A percentile compares a stretch with the other conserved stretches of the same genome.
phyloP scores from a whole-genome alignment of 352 stramenopile species.

The Globisporangium spinosum region DNA sequence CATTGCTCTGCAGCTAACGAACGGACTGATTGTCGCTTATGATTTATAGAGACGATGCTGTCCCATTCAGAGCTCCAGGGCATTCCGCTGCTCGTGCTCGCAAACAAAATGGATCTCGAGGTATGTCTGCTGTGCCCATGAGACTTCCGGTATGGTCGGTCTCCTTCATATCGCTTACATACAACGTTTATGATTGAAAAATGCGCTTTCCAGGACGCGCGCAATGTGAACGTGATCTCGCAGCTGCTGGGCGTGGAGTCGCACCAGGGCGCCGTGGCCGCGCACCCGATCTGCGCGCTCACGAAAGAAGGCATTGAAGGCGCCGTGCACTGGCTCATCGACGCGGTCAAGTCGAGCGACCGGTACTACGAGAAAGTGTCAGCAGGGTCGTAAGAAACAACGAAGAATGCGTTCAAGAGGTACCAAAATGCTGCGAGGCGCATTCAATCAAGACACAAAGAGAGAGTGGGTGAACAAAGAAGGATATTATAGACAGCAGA shows the following conservation, averaged over 20 bases:
- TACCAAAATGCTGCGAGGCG: neutral
- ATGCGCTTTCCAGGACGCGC: slow-evolving; percentile 26
- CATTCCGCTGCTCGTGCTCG: slow-evolving; percentile 86
- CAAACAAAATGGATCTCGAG: slow-evolving; percentile 90
- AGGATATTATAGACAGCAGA: slow-evolving; percentile 4
- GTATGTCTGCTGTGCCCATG: slow-evolving; percentile 14
- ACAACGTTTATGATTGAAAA: neutral
- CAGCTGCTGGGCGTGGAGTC: slow-evolving; percentile 40
- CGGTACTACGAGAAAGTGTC: slow-evolving; percentile 53
- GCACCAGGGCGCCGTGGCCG: slow-evolving; percentile 35
- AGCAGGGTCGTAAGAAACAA: slow-evolving; percentile 9
- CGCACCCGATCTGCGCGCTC: slow-evolving; percentile 58
- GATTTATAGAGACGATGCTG: slow-evolving; percentile 64
- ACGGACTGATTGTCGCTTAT: neutral
- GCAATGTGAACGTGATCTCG: slow-evolving; percentile 36
- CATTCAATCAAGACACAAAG: neutral
- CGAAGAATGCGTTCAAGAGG: neutral
- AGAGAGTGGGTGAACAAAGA: neutral
- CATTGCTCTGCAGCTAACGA: neutral
- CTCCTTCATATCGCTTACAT: neutral
- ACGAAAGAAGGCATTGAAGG: slow-evolving; percentile 65
- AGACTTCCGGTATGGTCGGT: neutral
- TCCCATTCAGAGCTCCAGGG: slow-evolving; percentile 70
- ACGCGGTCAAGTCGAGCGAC: slow-evolving; percentile 66
- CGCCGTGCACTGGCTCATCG: slow-evolving; percentile 72